Evolutionary conservation across 345 rosid genomes (phyloP), one percentile per base, ranked within the genome.

Genomic region (Physaria fendleri): DNA sequence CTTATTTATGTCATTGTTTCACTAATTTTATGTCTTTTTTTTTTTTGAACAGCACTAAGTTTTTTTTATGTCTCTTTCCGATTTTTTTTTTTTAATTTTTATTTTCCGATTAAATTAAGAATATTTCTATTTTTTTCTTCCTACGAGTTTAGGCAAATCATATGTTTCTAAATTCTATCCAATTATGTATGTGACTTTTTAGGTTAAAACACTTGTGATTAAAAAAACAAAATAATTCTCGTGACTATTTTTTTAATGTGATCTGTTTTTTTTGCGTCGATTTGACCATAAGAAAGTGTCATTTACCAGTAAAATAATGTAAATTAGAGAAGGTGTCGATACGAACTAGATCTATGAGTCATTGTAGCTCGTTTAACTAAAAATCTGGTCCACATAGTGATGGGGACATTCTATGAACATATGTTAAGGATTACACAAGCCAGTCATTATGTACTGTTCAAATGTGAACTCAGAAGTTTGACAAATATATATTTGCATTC

Each of bases 251-350:
- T 22, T 28, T 18, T 2, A 15, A 37, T 56, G 15, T 32, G 39
- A 55, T 65, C 18, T 45, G 17, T 16, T 17, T 43, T 59, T 16
- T 17, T 43, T 59, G 12, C 28, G 55, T 62, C 12, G 45, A 33
- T 64, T 24, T 59, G 18, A 42, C 20, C 30, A 30, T 21, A n/a
- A 22, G 21, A 46, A 46, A 33, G 17, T 44, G 4, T 24, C 23
- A 33, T 14, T 66, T 56, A 46, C 24, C 25, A 37, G 25, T 56
- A 46, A 21, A 20, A 14, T 37, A 56, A 20, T 56, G 56, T 46
- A 23, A 13, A 25, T 56, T 30, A 10, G 13, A 20, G 57, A 56
- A 66, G 57, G 64, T 66, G 69, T 44, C 14, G 41, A 40, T 6
- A 51, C 45, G 14, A 47, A 55, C 8, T 64, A 51, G 10, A 52